Conservation (phyloP, 1,284 basidiomycete genomes). For the Pseudozyma tsukubaensis region DNA sequence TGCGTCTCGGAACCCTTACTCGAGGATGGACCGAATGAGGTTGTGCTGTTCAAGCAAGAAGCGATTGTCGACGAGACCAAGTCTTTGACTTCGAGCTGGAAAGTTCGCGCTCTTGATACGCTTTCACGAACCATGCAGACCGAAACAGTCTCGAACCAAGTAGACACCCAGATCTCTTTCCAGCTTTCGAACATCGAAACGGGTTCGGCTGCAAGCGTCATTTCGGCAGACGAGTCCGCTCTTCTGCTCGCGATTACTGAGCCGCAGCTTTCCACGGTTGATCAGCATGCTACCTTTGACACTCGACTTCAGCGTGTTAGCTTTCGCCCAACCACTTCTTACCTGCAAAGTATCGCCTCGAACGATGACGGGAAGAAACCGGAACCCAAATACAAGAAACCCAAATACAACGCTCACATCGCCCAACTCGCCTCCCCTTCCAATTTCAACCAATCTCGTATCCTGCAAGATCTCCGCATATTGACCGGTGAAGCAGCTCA, state of each 20-base stretch:
- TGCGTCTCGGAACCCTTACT: neutral
- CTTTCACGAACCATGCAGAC: neutral
- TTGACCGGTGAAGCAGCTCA: slow-evolving; percentile 46
- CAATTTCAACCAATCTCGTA: slow-evolving; percentile 17
- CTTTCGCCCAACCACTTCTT: slow-evolving; percentile 15
- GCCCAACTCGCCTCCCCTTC: slow-evolving; percentile 26
- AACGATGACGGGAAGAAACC: slow-evolving; percentile 10
- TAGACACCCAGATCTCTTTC: slow-evolving; percentile 9
- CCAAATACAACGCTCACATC: slow-evolving; percentile 38
- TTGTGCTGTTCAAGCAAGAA: slow-evolving; percentile 32
- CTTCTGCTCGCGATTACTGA: slow-evolving; percentile 12
- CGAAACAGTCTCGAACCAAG: no score
- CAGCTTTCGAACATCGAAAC: neutral
- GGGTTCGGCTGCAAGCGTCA: neutral
- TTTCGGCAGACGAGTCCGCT: neutral
- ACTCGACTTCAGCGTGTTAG: slow-evolving; percentile 25
- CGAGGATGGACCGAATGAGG: slow-evolving; percentile 6
- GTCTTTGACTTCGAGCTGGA: slow-evolving; percentile 1
- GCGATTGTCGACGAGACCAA: slow-evolving; percentile 1
- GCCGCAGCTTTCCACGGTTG: slow-evolving; percentile 11
- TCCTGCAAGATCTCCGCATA: slow-evolving; percentile 39
- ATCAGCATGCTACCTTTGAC: slow-evolving; percentile 24
- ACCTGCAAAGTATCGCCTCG: neutral
- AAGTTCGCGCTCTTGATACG: neutral
- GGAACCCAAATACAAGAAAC: slow-evolving; percentile 27